Evolutionary conservation across 2,329 filamentous ascomycete genomes (phyloP).

Genomic region (Fusarium sp.): DNA sequence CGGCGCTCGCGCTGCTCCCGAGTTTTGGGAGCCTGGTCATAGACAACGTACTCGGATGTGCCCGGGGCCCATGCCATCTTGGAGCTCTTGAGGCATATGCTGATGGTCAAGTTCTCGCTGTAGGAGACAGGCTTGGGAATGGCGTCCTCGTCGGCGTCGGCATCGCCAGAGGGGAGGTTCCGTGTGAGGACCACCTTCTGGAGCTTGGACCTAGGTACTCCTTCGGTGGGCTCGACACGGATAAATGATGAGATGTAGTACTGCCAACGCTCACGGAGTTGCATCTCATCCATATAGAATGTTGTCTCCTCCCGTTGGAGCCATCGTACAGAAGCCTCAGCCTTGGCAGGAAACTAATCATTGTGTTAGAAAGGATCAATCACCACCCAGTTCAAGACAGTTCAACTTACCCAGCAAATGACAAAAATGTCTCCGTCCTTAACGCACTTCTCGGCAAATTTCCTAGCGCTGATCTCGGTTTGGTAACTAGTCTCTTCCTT

Average conservation of each 20-base stretch:
- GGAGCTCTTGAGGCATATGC: constrained; percentile 79
- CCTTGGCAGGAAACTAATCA: constrained; percentile 69
- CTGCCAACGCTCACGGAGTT: constrained; percentile 83
- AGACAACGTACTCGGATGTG: constrained; percentile 75
- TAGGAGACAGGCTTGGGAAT: constrained; percentile 68
- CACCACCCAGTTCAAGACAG: background rate
- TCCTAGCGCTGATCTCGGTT: constrained; percentile 87
- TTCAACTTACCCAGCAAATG: constrained; percentile 80
- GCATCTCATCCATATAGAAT: constrained; percentile 88
- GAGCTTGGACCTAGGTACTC: constrained; percentile 69
- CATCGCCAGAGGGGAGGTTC: constrained; percentile 70
- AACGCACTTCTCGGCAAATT: constrained; percentile 89
- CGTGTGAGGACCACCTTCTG: constrained; percentile 74
- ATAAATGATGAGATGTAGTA: constrained; percentile 95
- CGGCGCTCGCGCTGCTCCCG: constrained; percentile 67
- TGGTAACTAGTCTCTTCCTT: constrained; percentile 88
- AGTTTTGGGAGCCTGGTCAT: constrained; percentile 71
- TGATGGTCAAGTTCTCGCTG: constrained; percentile 72
- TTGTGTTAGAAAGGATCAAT: constrained; percentile 45
- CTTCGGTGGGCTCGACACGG: constrained; percentile 86
- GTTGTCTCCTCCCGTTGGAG: constrained; percentile 74
- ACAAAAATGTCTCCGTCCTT: constrained; percentile 94
- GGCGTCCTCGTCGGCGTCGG: constrained; percentile 68
- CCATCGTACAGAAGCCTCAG: constrained; percentile 75
- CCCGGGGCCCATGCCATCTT: constrained; percentile 78